Conservation (phyloP, 768 basidiomycete species). For the Russula brevipes region DNA sequence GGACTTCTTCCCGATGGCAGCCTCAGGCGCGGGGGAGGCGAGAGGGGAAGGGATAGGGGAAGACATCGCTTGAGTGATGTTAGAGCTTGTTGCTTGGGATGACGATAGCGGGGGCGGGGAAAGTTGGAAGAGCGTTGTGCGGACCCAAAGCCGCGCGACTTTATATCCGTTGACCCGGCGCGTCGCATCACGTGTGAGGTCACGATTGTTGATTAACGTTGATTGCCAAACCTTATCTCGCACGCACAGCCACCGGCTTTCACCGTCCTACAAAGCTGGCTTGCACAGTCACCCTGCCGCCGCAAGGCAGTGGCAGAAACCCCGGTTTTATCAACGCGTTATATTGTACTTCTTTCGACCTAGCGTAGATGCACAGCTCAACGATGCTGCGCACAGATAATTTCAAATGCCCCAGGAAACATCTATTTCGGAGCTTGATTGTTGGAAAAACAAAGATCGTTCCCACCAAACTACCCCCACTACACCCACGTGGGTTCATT, state of each 20-base stretch:
- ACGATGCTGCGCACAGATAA: too few species aligned
- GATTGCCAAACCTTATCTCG: constrained; percentile 25
- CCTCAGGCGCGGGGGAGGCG: constrained; percentile 15
- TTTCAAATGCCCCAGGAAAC: too few species aligned
- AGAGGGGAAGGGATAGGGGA: constrained; percentile 22
- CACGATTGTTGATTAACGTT: constrained; percentile 25
- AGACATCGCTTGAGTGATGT: constrained; percentile 12
- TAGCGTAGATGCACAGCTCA: too few species aligned
- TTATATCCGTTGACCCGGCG: constrained; percentile 24
- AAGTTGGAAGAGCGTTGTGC: constrained; percentile 11
- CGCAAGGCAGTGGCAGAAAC: background rate
- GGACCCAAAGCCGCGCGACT: constrained; percentile 13
- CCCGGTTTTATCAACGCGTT: background rate
- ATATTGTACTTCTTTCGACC: too few species aligned
- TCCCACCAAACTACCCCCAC: background rate
- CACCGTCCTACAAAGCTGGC: constrained; percentile 1
- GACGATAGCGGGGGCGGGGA: background rate
- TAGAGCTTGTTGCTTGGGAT: background rate
- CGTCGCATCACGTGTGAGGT: constrained; percentile 25
- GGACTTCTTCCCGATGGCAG: constrained; percentile 11
- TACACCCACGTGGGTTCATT: background rate
- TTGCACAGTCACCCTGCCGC: too few species aligned
- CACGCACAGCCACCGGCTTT: constrained; percentile 21
- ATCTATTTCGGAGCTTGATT: too few species aligned
- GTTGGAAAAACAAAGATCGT: background rate